Evolutionary conservation across 2,329 filamentous ascomycete genomes (phyloP).

Genomic region (Tolypocladium amazonense): DNA sequence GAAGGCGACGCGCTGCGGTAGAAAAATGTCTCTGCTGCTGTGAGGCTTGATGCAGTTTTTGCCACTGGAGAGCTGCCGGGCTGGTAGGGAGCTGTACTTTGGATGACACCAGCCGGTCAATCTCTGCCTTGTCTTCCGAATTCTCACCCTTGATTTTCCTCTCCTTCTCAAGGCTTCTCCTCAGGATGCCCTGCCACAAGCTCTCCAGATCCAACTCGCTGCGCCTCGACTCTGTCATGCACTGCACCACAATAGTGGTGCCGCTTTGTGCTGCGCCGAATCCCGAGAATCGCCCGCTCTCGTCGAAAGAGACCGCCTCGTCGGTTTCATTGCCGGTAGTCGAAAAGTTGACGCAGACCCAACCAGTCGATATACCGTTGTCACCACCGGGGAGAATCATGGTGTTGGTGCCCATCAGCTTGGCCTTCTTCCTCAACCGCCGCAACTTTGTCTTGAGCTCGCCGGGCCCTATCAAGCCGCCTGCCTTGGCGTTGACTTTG

Average conservation of each 20-base stretch:
- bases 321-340: slow-evolving; percentile 47
- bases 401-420: slow-evolving; percentile 63
- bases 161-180: slow-evolving; percentile 19
- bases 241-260: slow-evolving; percentile 45
- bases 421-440: slow-evolving; percentile 70
- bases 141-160: slow-evolving; percentile 19
- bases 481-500: slow-evolving; percentile 65
- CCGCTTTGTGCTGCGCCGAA: slow-evolving; percentile 51
- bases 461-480: slow-evolving; percentile 80
- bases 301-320: slow-evolving; percentile 33
- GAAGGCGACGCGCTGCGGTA: slow-evolving; percentile 16
- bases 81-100: slow-evolving; percentile 21
- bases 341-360: slow-evolving; percentile 90
- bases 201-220: slow-evolving; percentile 41
- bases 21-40: slow-evolving; percentile 23
- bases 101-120: slow-evolving; percentile 18
- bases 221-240: slow-evolving; percentile 44
- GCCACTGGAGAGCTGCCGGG: slow-evolving; percentile 21
- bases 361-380: slow-evolving; percentile 84
- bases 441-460: slow-evolving; percentile 82
- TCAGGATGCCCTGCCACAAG: slow-evolving; percentile 36
- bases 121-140: slow-evolving; percentile 10
- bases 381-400: slow-evolving; percentile 57
- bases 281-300: slow-evolving; percentile 55
- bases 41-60: slow-evolving; percentile 22